Base-by-base conservation (phyloP, 495 filamentous ascomycete species). In the Neurospora intermedia region DNA sequence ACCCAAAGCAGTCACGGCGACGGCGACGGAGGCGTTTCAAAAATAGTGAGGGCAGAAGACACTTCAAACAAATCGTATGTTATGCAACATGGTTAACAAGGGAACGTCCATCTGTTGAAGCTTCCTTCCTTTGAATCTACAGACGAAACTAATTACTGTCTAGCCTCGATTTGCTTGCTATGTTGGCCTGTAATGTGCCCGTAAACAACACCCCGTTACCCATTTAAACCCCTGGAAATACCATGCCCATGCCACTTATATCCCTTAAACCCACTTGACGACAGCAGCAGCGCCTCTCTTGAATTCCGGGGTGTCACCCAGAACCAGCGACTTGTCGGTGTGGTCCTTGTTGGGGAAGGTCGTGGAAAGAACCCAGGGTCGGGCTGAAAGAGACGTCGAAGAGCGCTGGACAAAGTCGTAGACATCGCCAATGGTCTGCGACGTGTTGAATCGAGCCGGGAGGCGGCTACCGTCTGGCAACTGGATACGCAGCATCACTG, bases 301-400 rank as follows among this genome's bases (percentile, higher is more conserved):
- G 83, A 97, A 94, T 71, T 97, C 94, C 1, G 89, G 77, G 81
- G 97, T 83, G 43, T 97, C 93, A 2, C 91, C 92, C 46, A 98
- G 80, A 6, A 87, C 88, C 73, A 86, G 82, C 1, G 76, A 81
- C 80, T 91, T 89, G 73, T 99, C 94, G 23, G 84, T 91, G 70
- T 98, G 87, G 76, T 98, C 95, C 83, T 94, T 97, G 81, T 91
- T 97, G 3, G 96, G 96, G 81, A 98, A 98, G 0, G 96, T 98
- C 2, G 96, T 99, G 79, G 97, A 94, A 71, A 99, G 80, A 9
- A 92, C 91, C 87, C 93, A 99, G 13, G 84, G 76, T 23, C 94
- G 87, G 54, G 81, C 77, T 69, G 83, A 85, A 73, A 88, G 86
- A 13, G 82, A 83, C 0, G 91, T 81, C 59, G 87, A 92, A 7